Evolutionary conservation across 768 basidiomycete species (phyloP).

Genomic region (Leccinum subtestaceum): DNA sequence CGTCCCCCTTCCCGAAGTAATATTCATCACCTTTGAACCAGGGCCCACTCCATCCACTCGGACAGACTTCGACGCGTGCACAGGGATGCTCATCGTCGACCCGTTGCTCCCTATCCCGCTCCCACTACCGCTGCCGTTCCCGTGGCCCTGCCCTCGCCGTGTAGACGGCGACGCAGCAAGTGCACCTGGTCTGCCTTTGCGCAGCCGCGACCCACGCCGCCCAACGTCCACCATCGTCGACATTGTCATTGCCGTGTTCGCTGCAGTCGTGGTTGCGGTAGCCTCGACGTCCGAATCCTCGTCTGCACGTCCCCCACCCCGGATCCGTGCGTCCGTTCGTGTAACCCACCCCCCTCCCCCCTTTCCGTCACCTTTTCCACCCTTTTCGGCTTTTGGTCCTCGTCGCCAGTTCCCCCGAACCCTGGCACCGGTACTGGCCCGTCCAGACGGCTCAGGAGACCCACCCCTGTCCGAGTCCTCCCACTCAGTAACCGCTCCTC

Average conservation of each 20-base stretch:
- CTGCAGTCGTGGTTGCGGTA: too few relatives aligned
- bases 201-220: conserved; percentile 5
- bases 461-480: neutral
- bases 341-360: conserved; percentile 23
- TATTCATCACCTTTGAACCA: too few relatives aligned
- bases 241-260: neutral
- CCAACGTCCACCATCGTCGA: neutral
- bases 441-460: neutral
- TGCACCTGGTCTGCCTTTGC: conserved; percentile 15
- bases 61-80: too few relatives aligned
- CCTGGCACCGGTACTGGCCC: neutral
- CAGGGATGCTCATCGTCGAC: too few relatives aligned
- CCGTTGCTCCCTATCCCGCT: too few relatives aligned
- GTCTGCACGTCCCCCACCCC: neutral
- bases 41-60: conserved; percentile 16
- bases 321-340: conserved; percentile 26
- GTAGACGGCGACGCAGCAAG: neutral
- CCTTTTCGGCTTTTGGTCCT: neutral
- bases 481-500: neutral
- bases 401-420: neutral
- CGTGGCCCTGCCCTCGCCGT: too few relatives aligned
- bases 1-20: neutral
- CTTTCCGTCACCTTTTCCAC: conserved; percentile 16
- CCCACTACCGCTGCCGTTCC: too few relatives aligned
- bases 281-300: conserved; percentile 21